phyloP scores from a whole-genome alignment of 495 filamentous ascomycete genomes.

The Penicillium coprophilum region DNA sequence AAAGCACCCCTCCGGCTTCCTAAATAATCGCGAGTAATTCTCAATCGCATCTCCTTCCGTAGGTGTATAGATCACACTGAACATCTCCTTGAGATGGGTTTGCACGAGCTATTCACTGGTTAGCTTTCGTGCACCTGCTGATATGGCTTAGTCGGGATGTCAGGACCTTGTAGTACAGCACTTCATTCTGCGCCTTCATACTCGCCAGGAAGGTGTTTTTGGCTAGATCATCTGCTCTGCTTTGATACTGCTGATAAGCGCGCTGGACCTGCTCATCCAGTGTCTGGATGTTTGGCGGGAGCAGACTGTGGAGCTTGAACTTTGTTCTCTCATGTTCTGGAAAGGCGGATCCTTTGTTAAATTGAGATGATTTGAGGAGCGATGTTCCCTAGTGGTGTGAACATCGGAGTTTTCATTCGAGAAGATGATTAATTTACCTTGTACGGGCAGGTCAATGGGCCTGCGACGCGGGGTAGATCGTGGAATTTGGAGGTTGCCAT shows the following conservation, averaged over 20 bases:
- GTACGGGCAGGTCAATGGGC: slow-evolving; percentile 55
- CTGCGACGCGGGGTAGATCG: slow-evolving; percentile 61
- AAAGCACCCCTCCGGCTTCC: slow-evolving; percentile 73
- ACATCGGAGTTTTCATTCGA: not conserved
- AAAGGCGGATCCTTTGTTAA: slow-evolving; percentile 85
- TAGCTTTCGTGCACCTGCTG: not conserved
- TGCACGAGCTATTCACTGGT: slow-evolving; percentile 51
- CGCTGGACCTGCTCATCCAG: slow-evolving; percentile 77
- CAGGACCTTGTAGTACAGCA: slow-evolving; percentile 28
- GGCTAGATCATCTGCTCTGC: slow-evolving; percentile 57
- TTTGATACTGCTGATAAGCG: slow-evolving; percentile 77
- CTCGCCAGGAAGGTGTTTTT: slow-evolving; percentile 83
- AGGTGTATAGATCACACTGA: slow-evolving; percentile 84
- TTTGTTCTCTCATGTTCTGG: slow-evolving; percentile 62
- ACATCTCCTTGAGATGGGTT: slow-evolving; percentile 79
- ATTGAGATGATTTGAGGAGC: slow-evolving; percentile 66
- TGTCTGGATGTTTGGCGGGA: slow-evolving; percentile 71
- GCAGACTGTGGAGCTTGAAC: slow-evolving; percentile 69
- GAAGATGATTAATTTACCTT: slow-evolving; percentile 30
- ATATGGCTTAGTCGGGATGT: not conserved
- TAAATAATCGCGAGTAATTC: slow-evolving; percentile 77
- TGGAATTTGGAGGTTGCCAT: slow-evolving; percentile 44
- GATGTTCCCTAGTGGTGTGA: slow-evolving; percentile 50
- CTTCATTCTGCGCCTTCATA: slow-evolving; percentile 77
- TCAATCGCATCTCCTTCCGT: slow-evolving; percentile 91